Conservation (phyloP, 306 rosid genomes). For the Prunus armeniaca region DNA sequence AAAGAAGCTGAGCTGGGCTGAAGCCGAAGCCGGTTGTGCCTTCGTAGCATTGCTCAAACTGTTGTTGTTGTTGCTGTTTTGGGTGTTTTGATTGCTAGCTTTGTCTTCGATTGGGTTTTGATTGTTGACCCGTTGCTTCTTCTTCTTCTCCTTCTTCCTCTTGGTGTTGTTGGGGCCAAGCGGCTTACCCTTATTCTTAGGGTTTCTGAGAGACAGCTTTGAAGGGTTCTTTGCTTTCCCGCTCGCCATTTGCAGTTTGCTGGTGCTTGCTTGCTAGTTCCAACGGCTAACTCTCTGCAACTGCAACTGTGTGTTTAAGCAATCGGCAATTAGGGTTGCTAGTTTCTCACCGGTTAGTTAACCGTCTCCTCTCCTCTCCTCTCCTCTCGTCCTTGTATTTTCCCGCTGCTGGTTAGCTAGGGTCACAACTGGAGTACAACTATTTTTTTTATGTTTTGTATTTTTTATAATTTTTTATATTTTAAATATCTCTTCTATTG, state of each 20-base stretch:
- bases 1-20: slow-evolving; percentile 49
- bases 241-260: slow-evolving; percentile 20
- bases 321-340: too few relatives aligned
- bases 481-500: too few relatives aligned
- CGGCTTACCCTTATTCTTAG: slow-evolving; percentile 15
- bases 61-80: neutral
- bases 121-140: neutral
- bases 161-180: slow-evolving; percentile 19
- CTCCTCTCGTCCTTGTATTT: too few relatives aligned
- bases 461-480: too few relatives aligned
- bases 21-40: slow-evolving; percentile 13
- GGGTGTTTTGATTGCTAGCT: neutral
- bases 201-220: slow-evolving; percentile 14
- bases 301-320: too few relatives aligned
- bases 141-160: slow-evolving; percentile 9
- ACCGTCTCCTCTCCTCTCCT: too few relatives aligned
- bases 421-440: too few relatives aligned
- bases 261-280: neutral
- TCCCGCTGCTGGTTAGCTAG: too few relatives aligned
- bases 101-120: neutral
- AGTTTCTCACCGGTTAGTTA: too few relatives aligned
- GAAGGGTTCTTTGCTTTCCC: slow-evolving; percentile 8
- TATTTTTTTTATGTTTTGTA: too few relatives aligned
- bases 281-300: too few relatives aligned
- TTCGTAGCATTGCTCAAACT: neutral